phyloP scores from a whole-genome alignment of 1,139 yeast species.

The Torulaspora globosa region DNA sequence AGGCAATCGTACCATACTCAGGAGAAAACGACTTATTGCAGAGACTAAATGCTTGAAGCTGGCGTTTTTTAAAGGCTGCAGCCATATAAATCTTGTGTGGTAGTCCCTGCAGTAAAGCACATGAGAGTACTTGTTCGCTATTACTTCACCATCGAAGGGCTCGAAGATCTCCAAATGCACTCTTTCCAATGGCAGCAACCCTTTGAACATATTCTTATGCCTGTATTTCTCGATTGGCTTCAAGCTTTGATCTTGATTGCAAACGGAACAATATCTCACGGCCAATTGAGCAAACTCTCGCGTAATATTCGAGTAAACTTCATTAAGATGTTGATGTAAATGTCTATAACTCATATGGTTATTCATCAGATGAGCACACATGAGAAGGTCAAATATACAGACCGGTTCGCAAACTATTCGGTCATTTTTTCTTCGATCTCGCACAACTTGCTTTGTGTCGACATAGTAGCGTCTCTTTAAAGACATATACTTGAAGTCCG shows the following conservation, averaged over 20 bases:
- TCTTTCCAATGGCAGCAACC: constrained; percentile 32
- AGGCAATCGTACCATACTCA: constrained; percentile 28
- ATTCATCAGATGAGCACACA: constrained; percentile 34
- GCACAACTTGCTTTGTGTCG: constrained; percentile 24
- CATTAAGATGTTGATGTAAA: constrained; percentile 22
- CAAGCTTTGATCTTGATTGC: constrained; percentile 24
- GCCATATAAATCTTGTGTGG: constrained; percentile 33
- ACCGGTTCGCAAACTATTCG: constrained; percentile 34
- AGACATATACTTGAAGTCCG: constrained; percentile 23
- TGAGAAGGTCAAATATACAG: constrained; percentile 28
- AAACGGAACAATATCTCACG: constrained; percentile 30
- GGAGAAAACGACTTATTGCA: constrained; percentile 21
- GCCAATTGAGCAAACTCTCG: constrained; percentile 23
- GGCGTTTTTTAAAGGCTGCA: constrained; percentile 28
- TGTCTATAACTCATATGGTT: constrained; percentile 23
- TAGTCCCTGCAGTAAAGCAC: constrained; percentile 33
- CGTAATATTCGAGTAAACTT: constrained; percentile 30
- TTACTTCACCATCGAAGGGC: constrained; percentile 25
- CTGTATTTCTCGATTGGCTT: constrained; percentile 19
- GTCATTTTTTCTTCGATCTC: constrained; percentile 28
- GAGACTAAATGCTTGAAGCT: constrained; percentile 25
- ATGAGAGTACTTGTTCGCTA: constrained; percentile 31
- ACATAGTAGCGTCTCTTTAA: constrained; percentile 29
- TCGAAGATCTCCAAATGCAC: constrained; percentile 32
- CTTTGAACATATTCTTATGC: constrained; percentile 22